Evolutionary conservation across 129 eudicot species (phyloP).

Genomic region (Flaveria sonorensis): DNA sequence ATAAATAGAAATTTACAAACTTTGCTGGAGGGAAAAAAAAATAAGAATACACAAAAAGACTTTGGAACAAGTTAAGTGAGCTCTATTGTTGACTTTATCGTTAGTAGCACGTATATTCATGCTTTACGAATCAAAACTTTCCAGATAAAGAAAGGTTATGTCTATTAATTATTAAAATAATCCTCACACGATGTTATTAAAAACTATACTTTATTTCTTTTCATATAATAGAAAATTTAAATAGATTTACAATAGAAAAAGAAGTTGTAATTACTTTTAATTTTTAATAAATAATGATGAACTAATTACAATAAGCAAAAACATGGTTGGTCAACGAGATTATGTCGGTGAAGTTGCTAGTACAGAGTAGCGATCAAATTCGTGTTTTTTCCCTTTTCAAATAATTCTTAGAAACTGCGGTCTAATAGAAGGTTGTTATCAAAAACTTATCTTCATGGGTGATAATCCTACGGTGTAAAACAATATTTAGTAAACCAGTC

Average conservation of each 20-base stretch:
- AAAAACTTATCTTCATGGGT: background rate
- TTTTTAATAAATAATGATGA: too few species aligned
- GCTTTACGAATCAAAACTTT: conserved; percentile 12
- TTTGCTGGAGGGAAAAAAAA: background rate
- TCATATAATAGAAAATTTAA: background rate
- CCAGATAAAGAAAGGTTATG: conserved; percentile 3
- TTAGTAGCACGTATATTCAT: conserved; percentile 5
- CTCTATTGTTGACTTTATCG: background rate
- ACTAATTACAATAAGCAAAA: too few species aligned
- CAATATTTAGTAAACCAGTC: background rate
- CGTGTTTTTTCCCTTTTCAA: background rate
- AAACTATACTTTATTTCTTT: background rate
- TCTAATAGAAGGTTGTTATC: too few species aligned
- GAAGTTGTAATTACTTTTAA: background rate
- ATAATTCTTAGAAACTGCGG: too few species aligned
- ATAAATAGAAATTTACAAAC: background rate
- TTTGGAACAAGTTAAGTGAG: conserved; percentile 5
- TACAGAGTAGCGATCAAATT: background rate
- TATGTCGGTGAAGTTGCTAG: background rate
- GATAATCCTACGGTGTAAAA: background rate
- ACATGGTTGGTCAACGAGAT: background rate
- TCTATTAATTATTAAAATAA: background rate
- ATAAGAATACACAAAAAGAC: background rate
- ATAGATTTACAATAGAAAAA: background rate
- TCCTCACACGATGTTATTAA: background rate